Evolutionary conservation across 305 asterid genomes (phyloP).

Genomic region (Striga hermonthica): DNA sequence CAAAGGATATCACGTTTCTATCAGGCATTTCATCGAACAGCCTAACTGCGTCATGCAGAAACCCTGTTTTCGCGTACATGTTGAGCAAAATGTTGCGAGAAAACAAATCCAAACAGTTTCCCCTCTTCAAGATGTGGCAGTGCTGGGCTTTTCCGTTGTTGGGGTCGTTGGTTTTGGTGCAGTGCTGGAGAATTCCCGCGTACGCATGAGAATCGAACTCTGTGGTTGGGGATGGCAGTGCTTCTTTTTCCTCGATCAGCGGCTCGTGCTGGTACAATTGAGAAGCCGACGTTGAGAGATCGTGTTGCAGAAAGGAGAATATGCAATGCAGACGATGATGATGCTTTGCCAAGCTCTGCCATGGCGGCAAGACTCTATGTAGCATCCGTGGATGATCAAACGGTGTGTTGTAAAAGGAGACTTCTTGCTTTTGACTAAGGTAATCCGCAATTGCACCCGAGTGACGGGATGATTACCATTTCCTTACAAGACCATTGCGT

Average conservation of each 20-base stretch:
- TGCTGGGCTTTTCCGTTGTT: constrained; percentile 46
- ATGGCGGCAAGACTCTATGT: constrained; percentile 32
- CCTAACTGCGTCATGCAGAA: constrained; percentile 38
- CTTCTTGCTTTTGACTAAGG: too few relatives aligned
- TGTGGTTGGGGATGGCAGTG: constrained; percentile 23
- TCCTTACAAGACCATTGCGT: too few relatives aligned
- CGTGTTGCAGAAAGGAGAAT: constrained; percentile 21
- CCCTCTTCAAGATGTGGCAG: constrained; percentile 53
- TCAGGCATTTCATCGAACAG: constrained; percentile 72
- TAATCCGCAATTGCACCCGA: too few relatives aligned
- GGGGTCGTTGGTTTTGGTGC: constrained; percentile 42
- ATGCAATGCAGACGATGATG: not conserved
- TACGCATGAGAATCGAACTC: constrained; percentile 52
- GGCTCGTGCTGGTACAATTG: constrained; percentile 27
- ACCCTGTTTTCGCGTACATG: constrained; percentile 42
- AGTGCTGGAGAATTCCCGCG: constrained; percentile 51
- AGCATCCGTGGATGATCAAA: constrained; percentile 35
- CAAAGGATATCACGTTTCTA: constrained; percentile 69
- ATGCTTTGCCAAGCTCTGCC: constrained; percentile 34
- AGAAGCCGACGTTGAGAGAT: constrained; percentile 39
- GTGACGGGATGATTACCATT: too few relatives aligned
- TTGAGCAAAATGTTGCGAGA: constrained; percentile 58
- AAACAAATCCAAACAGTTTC: constrained; percentile 60
- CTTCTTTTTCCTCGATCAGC: constrained; percentile 24
- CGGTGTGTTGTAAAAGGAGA: constrained; percentile 4